These are phyloP conservation scores for Oryza meridionalis DNA, from an alignment of 176 grass and related monocot species.

Conservation along the genomic window DNA sequence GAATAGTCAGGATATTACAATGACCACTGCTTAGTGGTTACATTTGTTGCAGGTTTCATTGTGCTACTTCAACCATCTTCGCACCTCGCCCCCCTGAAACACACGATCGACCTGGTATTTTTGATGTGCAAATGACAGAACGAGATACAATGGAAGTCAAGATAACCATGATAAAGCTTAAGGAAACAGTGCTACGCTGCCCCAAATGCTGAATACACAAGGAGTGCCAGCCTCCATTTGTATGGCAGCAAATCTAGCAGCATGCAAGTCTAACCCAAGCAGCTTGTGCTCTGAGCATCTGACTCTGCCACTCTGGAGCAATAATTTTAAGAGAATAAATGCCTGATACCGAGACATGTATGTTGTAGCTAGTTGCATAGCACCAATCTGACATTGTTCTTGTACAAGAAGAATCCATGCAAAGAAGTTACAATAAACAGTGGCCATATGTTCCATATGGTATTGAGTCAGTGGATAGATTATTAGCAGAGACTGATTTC, in stretches of 20 bases:
- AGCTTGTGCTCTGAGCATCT: neutral
- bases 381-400: neutral
- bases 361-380: neutral
- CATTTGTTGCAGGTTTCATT: neutral
- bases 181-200: conserved; percentile 6
- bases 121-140: neutral
- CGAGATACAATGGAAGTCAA: neutral
- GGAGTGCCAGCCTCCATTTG: neutral
- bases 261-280: neutral
- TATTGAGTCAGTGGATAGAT: neutral
- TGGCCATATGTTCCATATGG: neutral
- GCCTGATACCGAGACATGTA: neutral
- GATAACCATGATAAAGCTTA: neutral
- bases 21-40: conserved; percentile 1
- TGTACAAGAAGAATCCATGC: neutral
- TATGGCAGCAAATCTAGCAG: neutral
- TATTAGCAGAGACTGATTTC: neutral
- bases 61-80: conserved; percentile 13
- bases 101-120: neutral
- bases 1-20: conserved; percentile 4
- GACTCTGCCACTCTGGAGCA: neutral
- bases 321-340: neutral
- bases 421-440: conserved; percentile 5
- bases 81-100: neutral
- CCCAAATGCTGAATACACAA: neutral